Base-by-base conservation (phyloP, 495 filamentous ascomycete species). In the Pyrenula aspistea region DNA sequence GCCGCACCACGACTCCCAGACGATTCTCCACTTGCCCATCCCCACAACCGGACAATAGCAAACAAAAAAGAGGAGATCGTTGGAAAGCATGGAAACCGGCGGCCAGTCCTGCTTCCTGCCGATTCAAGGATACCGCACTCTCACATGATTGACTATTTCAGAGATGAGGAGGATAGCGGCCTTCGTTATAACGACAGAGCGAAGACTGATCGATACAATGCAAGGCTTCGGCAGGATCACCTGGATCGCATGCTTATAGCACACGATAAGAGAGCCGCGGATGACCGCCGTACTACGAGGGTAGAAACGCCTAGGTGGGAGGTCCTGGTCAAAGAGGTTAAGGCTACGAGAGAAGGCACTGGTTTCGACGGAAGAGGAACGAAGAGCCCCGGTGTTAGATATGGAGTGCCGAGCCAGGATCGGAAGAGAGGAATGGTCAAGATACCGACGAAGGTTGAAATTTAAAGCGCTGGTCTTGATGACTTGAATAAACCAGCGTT, bases 101-200 rank as follows among this genome's bases (percentile, higher is more conserved):
- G 67, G 11, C 66, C 75, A 54, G 78, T 77, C 15, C 80, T 97
- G 48, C 82, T 93, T 49, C 85, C 94, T 3, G 83, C 90, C 4
- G 94, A 98, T 61, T 73, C 83, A 51, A 85, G 89, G 63, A 88
- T 97, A 52, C 91, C 91, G 4, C 89, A 96, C 66, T 90, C 92
- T 1, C 86, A 95, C 63, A 74, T 97, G 49, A 75, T 95, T 20
- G 65, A 76, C 25, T 67, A 83, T 55, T 84, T 88, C 60, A 73
- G 68, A 55, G 79, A 81, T 54, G 58, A 69, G 51, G 22, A 67
- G 22, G 60, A 67, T 2, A 62, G 67, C 42, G 71, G 70, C 4
- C 55, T 64, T 59, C 65, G 69, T 51, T 49, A 36, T 54, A 31
- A 68, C 2, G 69, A 80, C 36, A 62, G 69, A 1, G 31, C 31